phyloP scores from a whole-genome alignment of 2,329 filamentous ascomycete genomes.

The Claviceps capensis region DNA sequence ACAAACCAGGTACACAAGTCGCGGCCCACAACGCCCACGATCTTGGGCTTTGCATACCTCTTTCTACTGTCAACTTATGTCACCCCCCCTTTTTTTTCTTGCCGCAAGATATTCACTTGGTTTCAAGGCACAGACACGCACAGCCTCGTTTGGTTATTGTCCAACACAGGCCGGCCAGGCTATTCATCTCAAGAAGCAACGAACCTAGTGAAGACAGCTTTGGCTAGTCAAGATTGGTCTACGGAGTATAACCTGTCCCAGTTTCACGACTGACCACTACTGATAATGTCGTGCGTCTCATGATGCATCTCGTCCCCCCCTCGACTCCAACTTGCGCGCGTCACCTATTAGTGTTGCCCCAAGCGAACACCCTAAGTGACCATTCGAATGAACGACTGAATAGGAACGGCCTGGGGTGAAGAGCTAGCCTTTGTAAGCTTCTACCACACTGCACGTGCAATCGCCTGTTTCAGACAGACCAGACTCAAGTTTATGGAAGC shows the following conservation, averaged over 20 bases:
- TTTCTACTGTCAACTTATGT: background rate
- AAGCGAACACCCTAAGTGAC: background rate
- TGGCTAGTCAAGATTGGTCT: background rate
- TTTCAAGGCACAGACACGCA: background rate
- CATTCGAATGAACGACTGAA: background rate
- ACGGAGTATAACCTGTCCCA: background rate
- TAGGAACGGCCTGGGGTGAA: conserved; percentile 1
- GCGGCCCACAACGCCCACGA: conserved; percentile 1
- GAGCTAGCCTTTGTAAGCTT: conserved; percentile 3
- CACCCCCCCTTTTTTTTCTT: background rate
- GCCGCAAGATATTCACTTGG: background rate
- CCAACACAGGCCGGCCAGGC: background rate
- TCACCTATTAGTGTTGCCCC: background rate
- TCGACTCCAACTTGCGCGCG: background rate
- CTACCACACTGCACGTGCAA: conserved; percentile 5
- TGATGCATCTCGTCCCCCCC: conserved; percentile 5
- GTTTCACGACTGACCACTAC: conserved; percentile 6
- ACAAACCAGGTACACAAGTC: background rate
- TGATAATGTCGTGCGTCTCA: conserved; percentile 10
- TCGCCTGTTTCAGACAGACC: conserved; percentile 11
- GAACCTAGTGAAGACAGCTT: background rate
- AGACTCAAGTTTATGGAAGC: conserved; percentile 5
- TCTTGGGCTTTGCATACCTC: background rate
- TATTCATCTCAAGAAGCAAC: background rate
- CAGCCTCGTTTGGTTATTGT: background rate